Evolutionary conservation across 306 rosid species (phyloP).

Genomic region (Vicia villosa): DNA sequence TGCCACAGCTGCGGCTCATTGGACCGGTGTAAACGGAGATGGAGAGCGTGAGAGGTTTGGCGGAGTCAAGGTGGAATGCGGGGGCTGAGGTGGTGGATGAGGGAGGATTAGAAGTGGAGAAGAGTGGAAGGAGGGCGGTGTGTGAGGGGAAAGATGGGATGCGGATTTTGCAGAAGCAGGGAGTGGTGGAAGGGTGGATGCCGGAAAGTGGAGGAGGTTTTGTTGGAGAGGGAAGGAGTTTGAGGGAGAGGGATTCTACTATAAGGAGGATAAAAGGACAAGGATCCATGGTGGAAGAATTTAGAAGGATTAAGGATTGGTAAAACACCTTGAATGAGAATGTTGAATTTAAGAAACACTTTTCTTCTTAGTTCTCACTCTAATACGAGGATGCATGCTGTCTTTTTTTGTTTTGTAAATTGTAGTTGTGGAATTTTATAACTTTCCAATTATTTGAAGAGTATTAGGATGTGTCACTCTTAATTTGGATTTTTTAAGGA

Average conservation of each 20-base stretch:
- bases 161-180: constrained; percentile 75
- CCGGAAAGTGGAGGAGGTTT: constrained; percentile 55
- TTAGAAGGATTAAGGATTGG: no score
- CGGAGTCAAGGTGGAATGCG: constrained; percentile 63
- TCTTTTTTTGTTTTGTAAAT: no score
- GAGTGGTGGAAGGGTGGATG: constrained; percentile 77
- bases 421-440: no score
- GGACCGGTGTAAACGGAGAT: constrained; percentile 72
- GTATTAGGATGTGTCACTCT: no score
- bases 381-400: no score
- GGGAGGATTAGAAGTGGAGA: no score
- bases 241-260: constrained; percentile 67
- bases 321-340: no score
- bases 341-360: no score
- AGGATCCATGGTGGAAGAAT: constrained; percentile 58
- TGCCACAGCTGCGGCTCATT: constrained; percentile 69
- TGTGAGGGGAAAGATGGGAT: constrained; percentile 60
- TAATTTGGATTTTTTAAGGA: no score
- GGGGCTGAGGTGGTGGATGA: constrained; percentile 54
- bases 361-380: no score
- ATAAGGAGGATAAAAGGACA: constrained; percentile 72
- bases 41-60: constrained; percentile 49
- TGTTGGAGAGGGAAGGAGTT: constrained; percentile 69
- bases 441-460: no score
- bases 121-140: constrained; percentile 71